Base-by-base conservation (phyloP, 1,139 yeast species). In the Saccharomyces hybrid region DNA sequence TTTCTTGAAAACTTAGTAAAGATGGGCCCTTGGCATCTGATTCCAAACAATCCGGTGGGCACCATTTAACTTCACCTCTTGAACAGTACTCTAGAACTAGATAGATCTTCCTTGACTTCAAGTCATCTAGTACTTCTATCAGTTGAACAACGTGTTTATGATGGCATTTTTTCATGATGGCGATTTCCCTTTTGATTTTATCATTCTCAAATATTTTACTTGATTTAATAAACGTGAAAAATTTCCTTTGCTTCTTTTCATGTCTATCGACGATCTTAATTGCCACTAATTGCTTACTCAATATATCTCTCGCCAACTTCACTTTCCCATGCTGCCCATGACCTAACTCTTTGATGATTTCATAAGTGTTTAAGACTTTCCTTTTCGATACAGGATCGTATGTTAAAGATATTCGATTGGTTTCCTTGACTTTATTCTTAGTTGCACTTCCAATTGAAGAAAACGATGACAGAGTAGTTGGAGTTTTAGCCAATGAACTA, bases 251-350 rank as follows among this genome's bases (percentile, higher is more conserved):
- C 47, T 63, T 65, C 55, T 66, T 67, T 51, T 84, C 82, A 56
- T 81, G 82, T 54, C 98, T 77, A 68, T 88, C 91, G 29, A 95
- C 93, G 55, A 95, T 88, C 67, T 95, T 95, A 56, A 95, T 91
- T 0, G 99, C 99, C 26, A 91, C 98, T 50, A 83, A 75, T 61
- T 84, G 87, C 51, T 83, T 80, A 13, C 85, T 78, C 25, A 81
- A 78, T 53, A 85, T 71, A 67, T 91, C 95, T 57, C 80, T 79
- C 0, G 96, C 99, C 26, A 95, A 76, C 69, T 93, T 95, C 48
- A 95, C 99, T 69, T 90, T 91, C 16, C 99, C 99, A 71, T 93
- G 99, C 69, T 93, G 97, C 11, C 99, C 99, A 51, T 88, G 79
- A 3, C 99, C 99, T 42, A 95, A 77, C 71, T 93, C 98, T 47